phyloP scores from a whole-genome alignment of 129 eudicot species.

The Gnaphalium uliginosum region DNA sequence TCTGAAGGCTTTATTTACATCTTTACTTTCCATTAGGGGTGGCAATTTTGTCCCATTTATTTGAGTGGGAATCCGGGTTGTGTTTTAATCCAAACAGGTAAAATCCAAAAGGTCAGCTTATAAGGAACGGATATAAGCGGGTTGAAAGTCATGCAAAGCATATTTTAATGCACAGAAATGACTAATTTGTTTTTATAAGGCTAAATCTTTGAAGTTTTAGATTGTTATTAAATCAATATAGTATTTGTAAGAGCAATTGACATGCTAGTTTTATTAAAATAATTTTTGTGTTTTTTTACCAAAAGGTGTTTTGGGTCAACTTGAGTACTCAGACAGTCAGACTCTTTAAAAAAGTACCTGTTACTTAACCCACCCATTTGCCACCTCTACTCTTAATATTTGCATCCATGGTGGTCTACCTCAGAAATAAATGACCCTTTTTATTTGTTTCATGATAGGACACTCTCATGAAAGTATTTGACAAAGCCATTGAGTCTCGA shows the following conservation, averaged over 20 bases:
- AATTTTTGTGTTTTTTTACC: too few species aligned
- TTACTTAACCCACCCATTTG: background rate
- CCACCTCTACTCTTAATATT: background rate
- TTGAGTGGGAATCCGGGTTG: background rate
- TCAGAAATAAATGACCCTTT: background rate
- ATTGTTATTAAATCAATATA: too few species aligned
- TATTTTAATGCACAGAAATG: background rate
- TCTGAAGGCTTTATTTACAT: constrained; percentile 12
- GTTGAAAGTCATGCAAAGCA: background rate
- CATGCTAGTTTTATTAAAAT: background rate
- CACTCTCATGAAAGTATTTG: constrained; percentile 88
- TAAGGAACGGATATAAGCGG: background rate
- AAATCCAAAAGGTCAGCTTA: background rate
- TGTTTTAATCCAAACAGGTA: background rate
- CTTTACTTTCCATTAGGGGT: background rate
- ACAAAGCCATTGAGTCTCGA: constrained; percentile 89
- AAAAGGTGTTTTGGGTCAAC: background rate
- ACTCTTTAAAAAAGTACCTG: background rate
- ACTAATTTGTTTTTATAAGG: background rate
- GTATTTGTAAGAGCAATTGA: background rate
- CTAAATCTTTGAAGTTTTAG: background rate
- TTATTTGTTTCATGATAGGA: constrained; percentile 45
- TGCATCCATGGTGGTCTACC: background rate
- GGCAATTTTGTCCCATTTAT: background rate
- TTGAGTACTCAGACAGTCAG: background rate